These are phyloP conservation scores for Decorospora gaudefroyi DNA, from an alignment of 2,329 filamentous ascomycete species.

Conservation along the genomic window DNA sequence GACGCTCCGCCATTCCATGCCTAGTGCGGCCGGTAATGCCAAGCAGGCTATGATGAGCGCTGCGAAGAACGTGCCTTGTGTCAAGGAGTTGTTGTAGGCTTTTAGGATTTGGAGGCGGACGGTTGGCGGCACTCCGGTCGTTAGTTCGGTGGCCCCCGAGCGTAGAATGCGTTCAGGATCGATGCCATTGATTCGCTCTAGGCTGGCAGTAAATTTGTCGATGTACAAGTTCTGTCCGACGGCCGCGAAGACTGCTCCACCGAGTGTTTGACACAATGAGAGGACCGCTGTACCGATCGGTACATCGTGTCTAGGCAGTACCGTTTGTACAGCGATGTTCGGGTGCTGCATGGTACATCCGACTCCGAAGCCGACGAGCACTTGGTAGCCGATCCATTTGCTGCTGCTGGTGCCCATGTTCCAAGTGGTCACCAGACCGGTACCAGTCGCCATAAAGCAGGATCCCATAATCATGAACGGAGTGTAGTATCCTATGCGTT, in stretches of 20 bases:
- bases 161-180: slow-evolving; percentile 47
- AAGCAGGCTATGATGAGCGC: slow-evolving; percentile 60
- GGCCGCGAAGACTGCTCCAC: slow-evolving; percentile 53
- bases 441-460: slow-evolving; percentile 50
- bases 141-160: slow-evolving; percentile 62
- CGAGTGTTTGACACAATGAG: slow-evolving; percentile 53
- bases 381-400: slow-evolving; percentile 42
- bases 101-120: slow-evolving; percentile 23
- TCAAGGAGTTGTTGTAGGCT: slow-evolving; percentile 40
- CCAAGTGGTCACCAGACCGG: slow-evolving; percentile 53
- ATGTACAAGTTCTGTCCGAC: slow-evolving; percentile 55
- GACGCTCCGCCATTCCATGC: slow-evolving; percentile 68
- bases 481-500: slow-evolving; percentile 53
- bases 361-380: slow-evolving; percentile 45
- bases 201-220: slow-evolving; percentile 48
- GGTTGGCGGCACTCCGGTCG: slow-evolving; percentile 34
- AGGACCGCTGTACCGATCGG: slow-evolving; percentile 52
- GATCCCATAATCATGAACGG: slow-evolving; percentile 53
- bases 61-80: slow-evolving; percentile 59
- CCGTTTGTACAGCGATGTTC: slow-evolving; percentile 52
- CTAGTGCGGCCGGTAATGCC: slow-evolving; percentile 58
- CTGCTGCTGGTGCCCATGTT: slow-evolving; percentile 34
- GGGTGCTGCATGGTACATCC: slow-evolving; percentile 54
- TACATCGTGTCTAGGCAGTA: slow-evolving; percentile 48
- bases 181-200: slow-evolving; percentile 45